Base-by-base conservation (phyloP, 306 rosid species). In the Hippophae rhamnoides region DNA sequence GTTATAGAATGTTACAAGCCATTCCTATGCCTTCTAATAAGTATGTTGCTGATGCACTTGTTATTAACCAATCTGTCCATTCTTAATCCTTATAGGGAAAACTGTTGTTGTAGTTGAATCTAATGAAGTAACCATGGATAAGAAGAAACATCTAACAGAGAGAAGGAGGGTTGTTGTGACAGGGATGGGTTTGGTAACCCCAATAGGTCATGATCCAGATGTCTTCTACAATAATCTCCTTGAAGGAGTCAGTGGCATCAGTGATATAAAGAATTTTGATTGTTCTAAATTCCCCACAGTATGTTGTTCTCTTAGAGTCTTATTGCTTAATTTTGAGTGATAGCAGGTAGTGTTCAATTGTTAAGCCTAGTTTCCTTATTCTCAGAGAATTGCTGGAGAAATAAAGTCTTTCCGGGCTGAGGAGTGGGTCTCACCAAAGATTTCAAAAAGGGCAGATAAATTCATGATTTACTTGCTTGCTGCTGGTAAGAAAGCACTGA, bases 311-410 rank as follows among this genome's bases (percentile, higher is more conserved):
- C 42, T 68, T 48, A 9, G 13, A 40, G 0, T 6, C 5, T 18
- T 25, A 46, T 46, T 47, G 52, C 44, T 10, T 23, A 13, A 13
- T 64, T 41, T 38, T 7, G 13, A 12, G 3, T 13, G n/a, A 11
- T 5, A 13, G 6, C 7, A 12, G 3, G 14, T 13, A 13, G n/a
- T 41, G 47, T 52, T 11, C 13, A 26, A 7, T 10, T 51, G 60
- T 5, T 72, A 45, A 64, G 49, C 41, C 48, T 43, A 44, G 18
- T 42, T 55, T 43, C 8, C 27, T 5, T 9, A 25, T 10, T 43
- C 47, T 31, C 83, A 87, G 95, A 79, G 85, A 71, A 87, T 87
- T 68, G 92, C 89, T 31, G 95, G 92, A 50, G 95, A 87, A 72
- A 87, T 87, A 7, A 87, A 87, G 81, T 78, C 83, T 40, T 79